These are phyloP conservation scores for Lepiota brunneoincarnata DNA, from an alignment of 768 basidiomycete species.

Conservation along the genomic window DNA sequence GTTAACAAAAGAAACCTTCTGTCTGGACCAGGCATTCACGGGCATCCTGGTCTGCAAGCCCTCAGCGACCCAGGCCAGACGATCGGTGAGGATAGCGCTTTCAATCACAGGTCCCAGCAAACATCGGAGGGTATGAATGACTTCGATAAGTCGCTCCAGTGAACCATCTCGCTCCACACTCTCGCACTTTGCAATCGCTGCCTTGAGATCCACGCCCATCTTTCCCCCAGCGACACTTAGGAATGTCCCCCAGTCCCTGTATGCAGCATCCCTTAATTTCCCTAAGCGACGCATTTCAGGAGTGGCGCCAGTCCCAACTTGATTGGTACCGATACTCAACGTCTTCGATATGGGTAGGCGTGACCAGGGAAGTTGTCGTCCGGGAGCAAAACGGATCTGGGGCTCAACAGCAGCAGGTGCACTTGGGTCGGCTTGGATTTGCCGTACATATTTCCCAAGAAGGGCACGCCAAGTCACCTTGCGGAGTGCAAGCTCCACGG, in stretches of 20 bases:
- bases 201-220: slow-evolving; percentile 23
- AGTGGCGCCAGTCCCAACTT: slow-evolving; percentile 1
- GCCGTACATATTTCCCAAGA: slow-evolving; percentile 24
- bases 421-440: neutral
- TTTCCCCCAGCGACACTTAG: slow-evolving; percentile 26
- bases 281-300: slow-evolving; percentile 28
- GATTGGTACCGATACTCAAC: neutral
- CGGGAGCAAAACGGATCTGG: neutral
- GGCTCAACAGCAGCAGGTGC: neutral
- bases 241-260: slow-evolving; percentile 49
- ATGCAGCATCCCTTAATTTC: slow-evolving; percentile 47
- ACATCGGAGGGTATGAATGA: slow-evolving; percentile 67
- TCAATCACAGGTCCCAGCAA: slow-evolving; percentile 69
- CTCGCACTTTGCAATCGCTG: slow-evolving; percentile 1
- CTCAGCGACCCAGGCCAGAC: slow-evolving; percentile 52
- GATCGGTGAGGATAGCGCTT: slow-evolving; percentile 60
- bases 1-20: slow-evolving; percentile 40
- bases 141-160: slow-evolving; percentile 44
- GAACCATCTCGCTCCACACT: slow-evolving; percentile 10
- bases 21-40: neutral
- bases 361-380: slow-evolving; percentile 16
- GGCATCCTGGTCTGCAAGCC: neutral
- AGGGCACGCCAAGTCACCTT: slow-evolving; percentile 76
- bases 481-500: slow-evolving; percentile 50
- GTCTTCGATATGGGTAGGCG: slow-evolving; percentile 14